Percentiles rank a stretch among this genome's conserved stretches.
phyloP scores from a whole-genome alignment of 2,329 filamentous ascomycete species.

The Elsinoe australis region DNA sequence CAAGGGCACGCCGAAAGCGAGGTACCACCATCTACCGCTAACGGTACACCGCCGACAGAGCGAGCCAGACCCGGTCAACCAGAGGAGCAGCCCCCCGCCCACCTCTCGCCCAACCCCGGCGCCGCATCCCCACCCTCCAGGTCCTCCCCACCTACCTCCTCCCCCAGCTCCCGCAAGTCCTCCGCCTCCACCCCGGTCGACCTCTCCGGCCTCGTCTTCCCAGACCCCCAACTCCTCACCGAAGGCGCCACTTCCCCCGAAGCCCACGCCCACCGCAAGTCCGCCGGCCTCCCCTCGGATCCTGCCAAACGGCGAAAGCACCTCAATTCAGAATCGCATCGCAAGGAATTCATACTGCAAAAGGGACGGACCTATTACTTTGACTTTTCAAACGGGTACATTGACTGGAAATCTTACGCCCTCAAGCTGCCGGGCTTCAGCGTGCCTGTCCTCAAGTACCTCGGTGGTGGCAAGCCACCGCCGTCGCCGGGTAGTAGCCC shows the following conservation, averaged over 20 bases:
- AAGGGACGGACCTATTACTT: slow-evolving; percentile 38
- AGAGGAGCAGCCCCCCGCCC: neutral
- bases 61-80: no score
- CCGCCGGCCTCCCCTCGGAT: slow-evolving; percentile 31
- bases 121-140: neutral
- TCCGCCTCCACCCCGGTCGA: neutral
- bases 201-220: slow-evolving; percentile 2
- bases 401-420: slow-evolving; percentile 42
- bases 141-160: neutral
- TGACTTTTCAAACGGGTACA: slow-evolving; percentile 44
- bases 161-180: slow-evolving; percentile 1
- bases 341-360: slow-evolving; percentile 37
- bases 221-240: slow-evolving; percentile 22
- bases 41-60: no score
- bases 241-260: slow-evolving; percentile 37
- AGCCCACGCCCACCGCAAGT: slow-evolving; percentile 29
- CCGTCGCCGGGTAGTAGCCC: neutral
- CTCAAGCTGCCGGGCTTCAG: slow-evolving; percentile 40
- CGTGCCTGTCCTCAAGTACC: slow-evolving; percentile 39
- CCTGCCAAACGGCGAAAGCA: slow-evolving; percentile 40
- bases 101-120: neutral
- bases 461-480: slow-evolving; percentile 38
- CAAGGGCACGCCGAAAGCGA: no score
- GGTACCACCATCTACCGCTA: no score
- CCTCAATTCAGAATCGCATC: slow-evolving; percentile 33